phyloP scores from a whole-genome alignment of 106 monocot genomes.

The Platanthera zijinensis region DNA sequence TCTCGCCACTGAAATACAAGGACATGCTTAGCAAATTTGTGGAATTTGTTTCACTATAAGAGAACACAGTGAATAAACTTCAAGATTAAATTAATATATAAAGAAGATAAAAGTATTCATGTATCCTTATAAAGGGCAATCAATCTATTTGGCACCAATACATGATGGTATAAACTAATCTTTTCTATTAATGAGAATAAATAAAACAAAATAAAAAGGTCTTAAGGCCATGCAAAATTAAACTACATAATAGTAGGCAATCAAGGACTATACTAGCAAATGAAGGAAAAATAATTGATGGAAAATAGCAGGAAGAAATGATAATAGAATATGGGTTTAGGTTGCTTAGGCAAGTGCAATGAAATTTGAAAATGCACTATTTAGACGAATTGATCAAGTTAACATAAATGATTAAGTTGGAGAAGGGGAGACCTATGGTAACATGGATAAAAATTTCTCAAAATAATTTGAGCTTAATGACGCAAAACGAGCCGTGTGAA shows the following conservation, averaged over 20 bases:
- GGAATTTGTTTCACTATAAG: neutral
- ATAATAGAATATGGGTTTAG: too few relatives aligned
- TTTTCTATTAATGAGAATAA: neutral
- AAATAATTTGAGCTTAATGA: too few relatives aligned
- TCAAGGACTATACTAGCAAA: neutral
- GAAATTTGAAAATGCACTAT: too few relatives aligned
- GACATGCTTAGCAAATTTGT: neutral
- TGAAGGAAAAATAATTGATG: neutral
- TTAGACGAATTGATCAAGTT: too few relatives aligned
- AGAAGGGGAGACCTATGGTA: too few relatives aligned
- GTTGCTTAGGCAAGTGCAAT: too few relatives aligned
- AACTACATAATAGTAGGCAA: neutral
- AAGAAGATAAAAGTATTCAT: neutral
- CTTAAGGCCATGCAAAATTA: neutral
- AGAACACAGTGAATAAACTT: neutral
- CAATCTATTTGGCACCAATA: neutral
- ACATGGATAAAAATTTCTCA: too few relatives aligned
- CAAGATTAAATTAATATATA: neutral
- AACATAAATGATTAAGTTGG: too few relatives aligned
- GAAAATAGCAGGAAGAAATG: neutral
- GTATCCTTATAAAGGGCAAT: neutral
- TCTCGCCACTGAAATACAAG: slow-evolving; percentile 70
- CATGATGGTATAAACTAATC: neutral
- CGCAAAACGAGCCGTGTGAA: too few relatives aligned
- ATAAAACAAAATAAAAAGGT: neutral